phyloP scores from a whole-genome alignment of 345 rosid species.

The Heritiera littoralis region DNA sequence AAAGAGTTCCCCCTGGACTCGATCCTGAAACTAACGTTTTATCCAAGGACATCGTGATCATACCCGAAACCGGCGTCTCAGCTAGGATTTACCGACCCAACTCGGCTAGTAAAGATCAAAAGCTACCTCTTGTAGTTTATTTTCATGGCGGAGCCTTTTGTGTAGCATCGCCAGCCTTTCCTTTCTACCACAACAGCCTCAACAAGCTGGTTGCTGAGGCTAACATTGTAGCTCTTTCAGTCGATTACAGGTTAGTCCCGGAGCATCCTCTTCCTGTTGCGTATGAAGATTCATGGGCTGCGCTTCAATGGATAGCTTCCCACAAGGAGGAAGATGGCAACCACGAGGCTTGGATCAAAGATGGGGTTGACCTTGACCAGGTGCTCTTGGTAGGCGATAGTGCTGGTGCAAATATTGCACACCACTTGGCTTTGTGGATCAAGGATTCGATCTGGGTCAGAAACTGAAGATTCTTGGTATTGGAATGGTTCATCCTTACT shows the following conservation, averaged over 20 bases:
- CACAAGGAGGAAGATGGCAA: constrained; percentile 17
- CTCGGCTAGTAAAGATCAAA: constrained; percentile 21
- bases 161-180: constrained; percentile 52
- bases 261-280: constrained; percentile 72
- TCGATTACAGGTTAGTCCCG: constrained; percentile 71
- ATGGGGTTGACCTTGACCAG: constrained; percentile 43
- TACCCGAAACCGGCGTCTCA: constrained; percentile 48
- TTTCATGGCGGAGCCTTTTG: constrained; percentile 88
- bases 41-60: constrained; percentile 62
- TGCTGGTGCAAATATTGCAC: constrained; percentile 68
- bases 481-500: constrained; percentile 71
- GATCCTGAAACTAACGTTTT: constrained; percentile 54
- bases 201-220: constrained; percentile 62
- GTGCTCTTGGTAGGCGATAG: constrained; percentile 71
- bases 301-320: constrained; percentile 53
- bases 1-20: constrained; percentile 50
- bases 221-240: constrained; percentile 55
- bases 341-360: constrained; percentile 54
- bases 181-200: constrained; percentile 61
- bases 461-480: constrained; percentile 51
- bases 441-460: constrained; percentile 26
- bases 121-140: constrained; percentile 70
- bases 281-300: constrained; percentile 73
- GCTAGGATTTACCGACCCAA: constrained; percentile 68
- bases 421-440: constrained; percentile 55